A percentile compares a stretch with the other conserved stretches of the same genome.
These are phyloP conservation scores for Zymoseptoria ardabiliae DNA, from an alignment of 2,329 filamentous ascomycete genomes.

Conservation along the genomic window DNA sequence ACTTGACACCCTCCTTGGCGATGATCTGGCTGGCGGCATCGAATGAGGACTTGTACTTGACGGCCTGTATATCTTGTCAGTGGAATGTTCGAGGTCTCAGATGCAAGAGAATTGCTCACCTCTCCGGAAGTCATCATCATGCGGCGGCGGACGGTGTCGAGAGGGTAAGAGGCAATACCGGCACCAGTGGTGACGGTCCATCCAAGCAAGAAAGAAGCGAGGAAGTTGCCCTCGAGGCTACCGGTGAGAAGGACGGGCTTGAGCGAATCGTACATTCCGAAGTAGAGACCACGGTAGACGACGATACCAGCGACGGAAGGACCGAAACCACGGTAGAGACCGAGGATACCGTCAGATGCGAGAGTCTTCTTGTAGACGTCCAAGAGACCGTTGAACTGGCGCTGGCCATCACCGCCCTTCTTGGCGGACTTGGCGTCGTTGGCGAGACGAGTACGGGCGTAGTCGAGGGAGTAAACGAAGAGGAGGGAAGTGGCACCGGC, in stretches of 20 bases:
- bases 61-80: slow-evolving; percentile 57
- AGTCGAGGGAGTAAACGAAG: slow-evolving; percentile 99
- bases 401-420: slow-evolving; percentile 95
- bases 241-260: slow-evolving; percentile 97
- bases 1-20: slow-evolving; percentile 94
- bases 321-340: slow-evolving; percentile 99
- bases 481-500: slow-evolving; percentile 99
- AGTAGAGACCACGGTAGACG: slow-evolving; percentile 99
- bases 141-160: slow-evolving; percentile 99
- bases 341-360: slow-evolving; percentile 93
- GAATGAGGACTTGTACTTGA: slow-evolving; percentile 98
- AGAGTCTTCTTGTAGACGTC: slow-evolving; percentile 99
- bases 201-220: slow-evolving; percentile 97
- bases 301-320: slow-evolving; percentile 98
- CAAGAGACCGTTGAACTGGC: slow-evolving; percentile 99
- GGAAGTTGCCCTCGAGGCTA: slow-evolving; percentile 92
- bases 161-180: slow-evolving; percentile 99
- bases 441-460: slow-evolving; percentile 99
- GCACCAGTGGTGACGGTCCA: slow-evolving; percentile 99
- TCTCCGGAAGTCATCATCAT: slow-evolving; percentile 99
- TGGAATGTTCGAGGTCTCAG: background rate
- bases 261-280: slow-evolving; percentile 99
- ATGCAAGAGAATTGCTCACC: slow-evolving; percentile 37
- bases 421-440: slow-evolving; percentile 99
- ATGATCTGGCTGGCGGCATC: slow-evolving; percentile 96